Evolutionary conservation across 208 protist genomes (phyloP).

Genomic region (Angomonas ambiguus): DNA sequence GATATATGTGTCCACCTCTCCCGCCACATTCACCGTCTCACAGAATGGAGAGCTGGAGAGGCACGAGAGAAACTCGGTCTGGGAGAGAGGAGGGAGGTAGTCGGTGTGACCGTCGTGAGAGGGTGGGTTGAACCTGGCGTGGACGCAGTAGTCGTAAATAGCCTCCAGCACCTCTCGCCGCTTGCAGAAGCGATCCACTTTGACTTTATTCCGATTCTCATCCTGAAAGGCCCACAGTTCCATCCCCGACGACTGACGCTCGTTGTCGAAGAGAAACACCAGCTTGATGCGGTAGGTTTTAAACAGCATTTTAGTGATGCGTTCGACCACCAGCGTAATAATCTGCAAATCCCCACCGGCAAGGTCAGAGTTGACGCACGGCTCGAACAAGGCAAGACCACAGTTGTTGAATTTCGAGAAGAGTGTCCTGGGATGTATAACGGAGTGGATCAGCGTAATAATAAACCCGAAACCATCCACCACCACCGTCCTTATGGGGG

Average conservation of each 20-base stretch:
- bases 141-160: constrained; percentile 18
- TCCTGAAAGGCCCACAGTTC: constrained; percentile 1
- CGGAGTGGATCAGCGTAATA: constrained; percentile 12
- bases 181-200: constrained; percentile 7
- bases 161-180: constrained; percentile 1
- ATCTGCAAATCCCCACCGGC: constrained; percentile 14
- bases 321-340: neutral
- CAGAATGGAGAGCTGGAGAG: neutral
- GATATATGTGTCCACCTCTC: constrained; percentile 22
- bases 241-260: neutral
- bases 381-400: neutral
- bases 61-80: neutral
- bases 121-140: constrained; percentile 4
- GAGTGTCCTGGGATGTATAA: constrained; percentile 9
- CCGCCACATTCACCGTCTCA: constrained; percentile 14
- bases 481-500: constrained; percentile 2
- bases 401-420: neutral
- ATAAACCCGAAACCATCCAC: constrained; percentile 19
- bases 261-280: constrained; percentile 19
- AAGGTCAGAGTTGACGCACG: constrained; percentile 14
- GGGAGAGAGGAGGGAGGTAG: constrained; percentile 16
- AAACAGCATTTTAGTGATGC: constrained; percentile 5
- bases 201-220: constrained; percentile 6
- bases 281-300: constrained; percentile 10
- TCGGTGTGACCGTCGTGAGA: constrained; percentile 3